Evolutionary conservation across 257 asterid species (phyloP).

Genomic region (Coffea eugenioides): DNA sequence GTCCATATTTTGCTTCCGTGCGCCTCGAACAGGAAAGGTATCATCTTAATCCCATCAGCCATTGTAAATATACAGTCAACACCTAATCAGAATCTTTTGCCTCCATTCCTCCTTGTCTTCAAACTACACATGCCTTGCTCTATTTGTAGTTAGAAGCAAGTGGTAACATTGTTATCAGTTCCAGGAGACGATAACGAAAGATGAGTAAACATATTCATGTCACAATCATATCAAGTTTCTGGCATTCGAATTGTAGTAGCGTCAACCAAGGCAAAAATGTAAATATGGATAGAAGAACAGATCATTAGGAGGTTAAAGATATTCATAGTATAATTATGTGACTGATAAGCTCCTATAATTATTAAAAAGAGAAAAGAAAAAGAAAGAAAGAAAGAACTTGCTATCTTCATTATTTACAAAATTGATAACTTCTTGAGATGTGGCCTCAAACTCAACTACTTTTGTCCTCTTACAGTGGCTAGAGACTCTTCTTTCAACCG

Average conservation of each 20-base stretch:
- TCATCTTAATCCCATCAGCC: not conserved
- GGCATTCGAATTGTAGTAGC: not conserved
- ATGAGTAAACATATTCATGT: not conserved
- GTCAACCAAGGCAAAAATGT: not conserved
- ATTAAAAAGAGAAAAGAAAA: too few species aligned
- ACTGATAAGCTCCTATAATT: not conserved
- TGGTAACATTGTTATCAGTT: not conserved
- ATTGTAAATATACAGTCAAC: not conserved
- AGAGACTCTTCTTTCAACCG: conserved; percentile 55
- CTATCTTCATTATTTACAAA: not conserved
- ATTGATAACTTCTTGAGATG: not conserved
- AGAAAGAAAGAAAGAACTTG: not conserved
- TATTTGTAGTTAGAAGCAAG: not conserved
- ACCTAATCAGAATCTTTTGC: not conserved
- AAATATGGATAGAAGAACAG: not conserved
- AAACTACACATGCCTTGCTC: not conserved
- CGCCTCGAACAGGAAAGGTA: conserved; percentile 60
- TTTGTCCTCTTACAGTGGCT: conserved; percentile 42
- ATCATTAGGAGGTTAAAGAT: not conserved
- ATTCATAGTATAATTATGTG: not conserved
- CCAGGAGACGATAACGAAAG: not conserved
- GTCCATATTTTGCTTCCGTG: conserved; percentile 51
- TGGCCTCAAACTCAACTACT: not conserved
- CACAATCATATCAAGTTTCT: not conserved
- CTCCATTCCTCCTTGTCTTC: not conserved